Evolutionary conservation across 768 basidiomycete genomes (phyloP).

Genomic region (Termitomyces heimii): DNA sequence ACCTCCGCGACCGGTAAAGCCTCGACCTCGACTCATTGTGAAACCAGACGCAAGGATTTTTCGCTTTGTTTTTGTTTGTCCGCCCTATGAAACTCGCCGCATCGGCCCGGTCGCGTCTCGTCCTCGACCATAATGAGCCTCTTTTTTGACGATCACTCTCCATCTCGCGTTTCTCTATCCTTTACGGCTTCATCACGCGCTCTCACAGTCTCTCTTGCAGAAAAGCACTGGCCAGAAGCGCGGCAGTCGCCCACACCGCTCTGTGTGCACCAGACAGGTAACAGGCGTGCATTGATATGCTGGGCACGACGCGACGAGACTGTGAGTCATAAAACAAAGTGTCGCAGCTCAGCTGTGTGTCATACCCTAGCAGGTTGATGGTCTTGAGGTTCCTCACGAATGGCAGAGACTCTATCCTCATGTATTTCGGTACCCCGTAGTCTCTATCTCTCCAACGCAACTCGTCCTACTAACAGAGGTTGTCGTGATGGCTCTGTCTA

Average conservation of each 20-base stretch:
- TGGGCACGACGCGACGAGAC: slow-evolving; percentile 29
- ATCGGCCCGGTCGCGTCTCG: slow-evolving; percentile 4
- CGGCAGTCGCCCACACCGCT: slow-evolving; percentile 8
- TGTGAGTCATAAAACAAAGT: slow-evolving; percentile 23
- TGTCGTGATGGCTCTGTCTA: slow-evolving; percentile 44
- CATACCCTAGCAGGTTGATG: slow-evolving; percentile 18
- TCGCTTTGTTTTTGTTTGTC: slow-evolving; percentile 12
- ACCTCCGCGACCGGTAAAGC: slow-evolving; percentile 47
- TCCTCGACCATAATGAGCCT: slow-evolving; percentile 19
- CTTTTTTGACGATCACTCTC: slow-evolving; percentile 20
- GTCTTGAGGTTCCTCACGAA: slow-evolving; percentile 33
- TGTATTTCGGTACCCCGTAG: slow-evolving; percentile 22
- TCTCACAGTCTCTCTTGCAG: slow-evolving; percentile 24
- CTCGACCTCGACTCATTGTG: slow-evolving; percentile 26
- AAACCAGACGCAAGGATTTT: slow-evolving; percentile 3
- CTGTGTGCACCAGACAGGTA: slow-evolving; percentile 10
- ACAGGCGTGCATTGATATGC: slow-evolving; percentile 17
- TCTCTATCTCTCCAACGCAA: slow-evolving; percentile 20
- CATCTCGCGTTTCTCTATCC: slow-evolving; percentile 21
- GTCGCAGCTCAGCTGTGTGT: neutral
- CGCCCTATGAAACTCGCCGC: neutral
- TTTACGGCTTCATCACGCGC: slow-evolving; percentile 13
- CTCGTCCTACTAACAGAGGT: slow-evolving; percentile 42
- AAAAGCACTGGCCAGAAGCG: slow-evolving; percentile 23
- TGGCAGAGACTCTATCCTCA: slow-evolving; percentile 32